A percentile compares a stretch with the other conserved stretches of the same genome.
These are phyloP conservation scores for Pseudevernia furfuracea DNA, from an alignment of 495 filamentous ascomycete genomes.

Conservation along the genomic window DNA sequence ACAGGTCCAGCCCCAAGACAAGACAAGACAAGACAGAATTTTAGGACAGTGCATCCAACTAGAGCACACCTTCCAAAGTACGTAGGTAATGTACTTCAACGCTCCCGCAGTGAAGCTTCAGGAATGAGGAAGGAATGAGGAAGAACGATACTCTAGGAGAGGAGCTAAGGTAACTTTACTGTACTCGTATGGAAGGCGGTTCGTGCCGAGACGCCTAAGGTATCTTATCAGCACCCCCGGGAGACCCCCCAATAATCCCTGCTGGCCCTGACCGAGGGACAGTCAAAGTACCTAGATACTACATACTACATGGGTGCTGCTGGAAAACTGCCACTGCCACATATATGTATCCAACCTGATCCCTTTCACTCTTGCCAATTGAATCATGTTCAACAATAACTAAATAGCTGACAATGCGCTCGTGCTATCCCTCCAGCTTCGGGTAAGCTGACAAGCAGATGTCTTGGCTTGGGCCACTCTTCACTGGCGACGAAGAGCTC, in stretches of 20 bases:
- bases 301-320: not conserved
- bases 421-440: conserved; percentile 19
- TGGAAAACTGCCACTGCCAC: not conserved
- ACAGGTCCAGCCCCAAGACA: too few species aligned
- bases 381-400: not conserved
- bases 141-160: too few species aligned
- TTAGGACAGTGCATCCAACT: too few species aligned
- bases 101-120: not conserved
- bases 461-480: conserved; percentile 39
- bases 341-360: not conserved
- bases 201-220: not conserved
- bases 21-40: too few species aligned
- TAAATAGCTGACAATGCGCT: conserved; percentile 11
- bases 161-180: too few species aligned
- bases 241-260: not conserved
- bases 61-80: not conserved
- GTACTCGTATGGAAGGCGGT: not conserved
- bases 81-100: not conserved
- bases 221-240: too few species aligned
- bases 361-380: not conserved
- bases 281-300: not conserved
- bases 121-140: too few species aligned
- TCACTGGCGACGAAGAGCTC: conserved; percentile 56
- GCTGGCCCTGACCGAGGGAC: too few species aligned
- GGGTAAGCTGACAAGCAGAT: conserved; percentile 29